phyloP scores from a whole-genome alignment of 768 basidiomycete species.

The Russula emetica region DNA sequence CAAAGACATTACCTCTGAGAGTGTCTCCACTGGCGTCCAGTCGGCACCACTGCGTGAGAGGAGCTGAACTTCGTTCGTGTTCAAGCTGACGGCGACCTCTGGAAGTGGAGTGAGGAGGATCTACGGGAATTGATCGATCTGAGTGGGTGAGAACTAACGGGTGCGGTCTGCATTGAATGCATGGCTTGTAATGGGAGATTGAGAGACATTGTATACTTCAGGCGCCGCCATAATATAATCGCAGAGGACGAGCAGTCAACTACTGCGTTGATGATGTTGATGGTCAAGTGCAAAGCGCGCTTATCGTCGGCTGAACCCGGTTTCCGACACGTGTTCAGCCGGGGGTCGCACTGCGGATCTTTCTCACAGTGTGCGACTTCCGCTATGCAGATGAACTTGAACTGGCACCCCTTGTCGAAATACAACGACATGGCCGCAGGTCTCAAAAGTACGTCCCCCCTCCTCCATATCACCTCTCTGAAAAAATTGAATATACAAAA shows the following conservation, averaged over 20 bases:
- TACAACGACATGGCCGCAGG: conserved; percentile 29
- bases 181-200: conserved; percentile 82
- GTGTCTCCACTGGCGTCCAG: conserved; percentile 69
- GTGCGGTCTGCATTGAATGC: conserved; percentile 85
- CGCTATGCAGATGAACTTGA: conserved; percentile 8
- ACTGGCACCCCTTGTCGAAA: conserved; percentile 3
- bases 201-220: conserved; percentile 73
- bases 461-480: neutral
- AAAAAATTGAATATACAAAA: neutral
- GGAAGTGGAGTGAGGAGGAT: conserved; percentile 14
- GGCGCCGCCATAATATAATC: conserved; percentile 54
- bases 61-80: conserved; percentile 84
- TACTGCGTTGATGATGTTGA: conserved; percentile 43
- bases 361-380: neutral
- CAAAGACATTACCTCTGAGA: conserved; percentile 65
- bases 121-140: conserved; percentile 15
- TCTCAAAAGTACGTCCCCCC: conserved; percentile 27
- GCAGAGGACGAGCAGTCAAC: conserved; percentile 87
- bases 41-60: conserved; percentile 60
- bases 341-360: neutral
- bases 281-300: neutral
- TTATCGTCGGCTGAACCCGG: neutral
- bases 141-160: conserved; percentile 51
- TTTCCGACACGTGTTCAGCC: neutral
- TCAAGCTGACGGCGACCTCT: conserved; percentile 92